Conservation (phyloP, 306 rosid species). For the Vigna mungo region DNA sequence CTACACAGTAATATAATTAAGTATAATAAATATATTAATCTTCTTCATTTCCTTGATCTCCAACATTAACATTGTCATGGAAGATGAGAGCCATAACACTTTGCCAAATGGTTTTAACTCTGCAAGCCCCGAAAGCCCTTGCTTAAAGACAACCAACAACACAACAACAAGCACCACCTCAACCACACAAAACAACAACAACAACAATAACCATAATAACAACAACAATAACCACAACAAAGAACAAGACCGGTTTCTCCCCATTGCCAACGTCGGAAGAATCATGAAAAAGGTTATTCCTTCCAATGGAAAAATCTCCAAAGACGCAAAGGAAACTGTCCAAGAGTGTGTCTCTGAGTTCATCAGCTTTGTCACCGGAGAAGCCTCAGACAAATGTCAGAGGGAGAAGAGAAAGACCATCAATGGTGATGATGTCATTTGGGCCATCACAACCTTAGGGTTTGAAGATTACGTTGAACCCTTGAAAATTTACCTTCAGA, state of each 20-base stretch:
- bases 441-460: conserved; percentile 82
- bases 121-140: conserved; percentile 40
- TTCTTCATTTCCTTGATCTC: not conserved
- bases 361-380: conserved; percentile 77
- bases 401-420: conserved; percentile 76
- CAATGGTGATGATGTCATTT: conserved; percentile 75
- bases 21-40: conserved; percentile 37
- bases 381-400: conserved; percentile 83
- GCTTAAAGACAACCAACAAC: conserved; percentile 42
- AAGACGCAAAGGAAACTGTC: conserved; percentile 79
- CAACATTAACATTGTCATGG: conserved; percentile 46
- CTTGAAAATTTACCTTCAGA: conserved; percentile 65
- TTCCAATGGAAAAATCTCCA: conserved; percentile 71
- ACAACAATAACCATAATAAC: not conserved
- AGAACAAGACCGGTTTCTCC: conserved; percentile 80
- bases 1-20: conserved; percentile 35
- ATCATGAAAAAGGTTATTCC: conserved; percentile 83
- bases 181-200: not conserved
- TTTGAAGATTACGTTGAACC: conserved; percentile 73
- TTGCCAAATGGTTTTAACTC: conserved; percentile 8
- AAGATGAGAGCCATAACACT: conserved; percentile 48
- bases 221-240: conserved; percentile 36
- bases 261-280: conserved; percentile 82
- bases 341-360: conserved; percentile 85
- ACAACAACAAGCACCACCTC: not conserved